Base-by-base conservation (phyloP, 768 basidiomycete genomes). In the Lactarius hatsudake region DNA sequence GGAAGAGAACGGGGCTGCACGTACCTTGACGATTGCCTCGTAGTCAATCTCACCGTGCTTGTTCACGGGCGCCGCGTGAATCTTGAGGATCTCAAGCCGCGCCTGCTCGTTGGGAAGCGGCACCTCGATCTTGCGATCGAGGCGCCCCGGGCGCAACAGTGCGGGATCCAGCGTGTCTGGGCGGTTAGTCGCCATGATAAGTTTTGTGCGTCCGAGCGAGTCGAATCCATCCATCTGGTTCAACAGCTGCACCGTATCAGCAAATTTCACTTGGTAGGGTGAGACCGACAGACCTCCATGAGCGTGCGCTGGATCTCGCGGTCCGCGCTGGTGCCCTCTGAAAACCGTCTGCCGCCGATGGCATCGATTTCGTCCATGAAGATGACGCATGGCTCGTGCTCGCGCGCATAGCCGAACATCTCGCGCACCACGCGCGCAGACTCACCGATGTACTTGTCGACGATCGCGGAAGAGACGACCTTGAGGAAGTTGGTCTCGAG, bases 151-250 rank as follows among this genome's bases (percentile, higher is more conserved):
- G 62, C 96, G 92, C 63, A 99, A 84, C 28, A 99, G 86, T 17
- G 96, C 96, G 17, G 97, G 97, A 78, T 98, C 97, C 40, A 98
- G 86, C 2, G 96, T 98, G 77, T 99, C 97, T 0, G 97, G 97
- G 74, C 97, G 84, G 81, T 98, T 99, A 30, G 97, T 99, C n/a
- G 97, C 97, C 94, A 98, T 98, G 77, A 99, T 99, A 62, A 98
- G 85, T 78, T 98, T 98, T 40, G 96, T 98, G 71, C 82, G 83
- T 55, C 97, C 97, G 34, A 99, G 82, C 18, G 96, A 94, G 78
- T 98, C 97, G 80, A 99, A 99, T 28, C 97, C 97, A 76, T 99
- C 97, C 94, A 99, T 97, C 79, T 98, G 96, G 75, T 98, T 98
- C 38, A 99, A 84, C 30, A 99, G 82, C 94, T 96, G 72, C 18